Percentiles rank a stretch among this genome's conserved stretches.
phyloP scores from a whole-genome alignment of 441 rosid genomes.

The Oxalis stricta region DNA sequence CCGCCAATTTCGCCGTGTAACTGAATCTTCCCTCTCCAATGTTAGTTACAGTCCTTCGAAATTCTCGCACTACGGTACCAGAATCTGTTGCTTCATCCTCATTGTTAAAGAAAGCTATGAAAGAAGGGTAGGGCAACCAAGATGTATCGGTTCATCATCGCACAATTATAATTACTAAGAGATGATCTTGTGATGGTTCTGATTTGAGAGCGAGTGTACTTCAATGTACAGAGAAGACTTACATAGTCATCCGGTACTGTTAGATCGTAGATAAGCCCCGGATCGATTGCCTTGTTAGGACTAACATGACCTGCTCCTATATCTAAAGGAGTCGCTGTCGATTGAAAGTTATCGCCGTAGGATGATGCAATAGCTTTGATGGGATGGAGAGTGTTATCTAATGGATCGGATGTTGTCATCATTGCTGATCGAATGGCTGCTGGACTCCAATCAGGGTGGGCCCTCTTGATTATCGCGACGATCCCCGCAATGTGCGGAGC shows the following conservation, averaged over 20 bases:
- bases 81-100: not conserved
- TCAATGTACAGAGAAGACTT: slow-evolving; percentile 18
- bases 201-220: slow-evolving; percentile 15
- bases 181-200: slow-evolving; percentile 18
- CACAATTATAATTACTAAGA: not conserved
- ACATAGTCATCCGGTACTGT: slow-evolving; percentile 12
- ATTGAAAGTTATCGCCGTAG: too few relatives aligned
- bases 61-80: slow-evolving; percentile 8
- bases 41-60: slow-evolving; percentile 21
- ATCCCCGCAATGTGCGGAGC: slow-evolving; percentile 17
- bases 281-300: slow-evolving; percentile 17
- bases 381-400: slow-evolving; percentile 13
- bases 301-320: slow-evolving; percentile 18
- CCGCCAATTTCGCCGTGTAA: slow-evolving; percentile 18
- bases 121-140: slow-evolving; percentile 28
- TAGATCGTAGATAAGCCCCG: slow-evolving; percentile 21
- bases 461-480: slow-evolving; percentile 15
- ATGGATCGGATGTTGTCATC: slow-evolving; percentile 15
- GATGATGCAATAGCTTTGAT: slow-evolving; percentile 13
- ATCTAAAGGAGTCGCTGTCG: slow-evolving; percentile 17
- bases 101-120: slow-evolving; percentile 20
- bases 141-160: slow-evolving; percentile 1
- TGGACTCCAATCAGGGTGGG: slow-evolving; percentile 20
- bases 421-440: slow-evolving; percentile 20
- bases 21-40: slow-evolving; percentile 18